Conservation (phyloP, 306 rosid species). For the Datisca glomerata region DNA sequence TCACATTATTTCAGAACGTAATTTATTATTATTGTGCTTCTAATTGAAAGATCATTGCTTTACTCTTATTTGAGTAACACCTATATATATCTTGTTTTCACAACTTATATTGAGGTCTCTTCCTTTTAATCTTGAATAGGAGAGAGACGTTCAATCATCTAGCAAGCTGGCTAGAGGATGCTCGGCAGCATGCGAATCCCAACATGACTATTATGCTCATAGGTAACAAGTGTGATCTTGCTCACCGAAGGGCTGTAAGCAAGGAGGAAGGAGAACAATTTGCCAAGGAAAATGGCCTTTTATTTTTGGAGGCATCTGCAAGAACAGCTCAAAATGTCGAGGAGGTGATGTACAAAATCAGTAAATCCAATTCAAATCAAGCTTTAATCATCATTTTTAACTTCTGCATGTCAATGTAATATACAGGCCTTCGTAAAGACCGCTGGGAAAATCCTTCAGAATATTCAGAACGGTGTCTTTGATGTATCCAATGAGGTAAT, state of each 20-base stretch:
- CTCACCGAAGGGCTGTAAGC: conserved; percentile 98
- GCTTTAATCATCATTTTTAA: neutral
- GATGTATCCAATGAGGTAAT: conserved; percentile 95
- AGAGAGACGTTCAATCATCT: conserved; percentile 96
- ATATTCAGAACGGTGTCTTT: conserved; percentile 92
- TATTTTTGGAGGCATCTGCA: conserved; percentile 98
- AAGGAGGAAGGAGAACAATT: conserved; percentile 98
- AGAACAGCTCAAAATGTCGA: conserved; percentile 97
- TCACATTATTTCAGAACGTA: neutral
- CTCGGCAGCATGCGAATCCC: conserved; percentile 97
- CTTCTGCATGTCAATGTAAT: neutral
- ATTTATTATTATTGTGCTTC: neutral
- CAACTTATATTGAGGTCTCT: neutral
- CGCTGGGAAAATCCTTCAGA: conserved; percentile 86
- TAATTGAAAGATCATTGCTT: neutral
- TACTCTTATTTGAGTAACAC: conserved; percentile 1
- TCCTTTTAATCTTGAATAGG: conserved; percentile 26
- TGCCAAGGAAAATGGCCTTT: conserved; percentile 92
- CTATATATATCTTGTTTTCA: neutral
- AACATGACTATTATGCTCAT: conserved; percentile 95
- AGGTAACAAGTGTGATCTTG: conserved; percentile 93
- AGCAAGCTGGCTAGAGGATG: conserved; percentile 99
- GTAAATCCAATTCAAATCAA: neutral
- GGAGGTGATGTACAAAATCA: conserved; percentile 45
- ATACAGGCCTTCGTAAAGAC: conserved; percentile 86